Evolutionary conservation across 2,329 filamentous ascomycete genomes (phyloP).

Genomic region (Lasiodiplodia gonubiensis): DNA sequence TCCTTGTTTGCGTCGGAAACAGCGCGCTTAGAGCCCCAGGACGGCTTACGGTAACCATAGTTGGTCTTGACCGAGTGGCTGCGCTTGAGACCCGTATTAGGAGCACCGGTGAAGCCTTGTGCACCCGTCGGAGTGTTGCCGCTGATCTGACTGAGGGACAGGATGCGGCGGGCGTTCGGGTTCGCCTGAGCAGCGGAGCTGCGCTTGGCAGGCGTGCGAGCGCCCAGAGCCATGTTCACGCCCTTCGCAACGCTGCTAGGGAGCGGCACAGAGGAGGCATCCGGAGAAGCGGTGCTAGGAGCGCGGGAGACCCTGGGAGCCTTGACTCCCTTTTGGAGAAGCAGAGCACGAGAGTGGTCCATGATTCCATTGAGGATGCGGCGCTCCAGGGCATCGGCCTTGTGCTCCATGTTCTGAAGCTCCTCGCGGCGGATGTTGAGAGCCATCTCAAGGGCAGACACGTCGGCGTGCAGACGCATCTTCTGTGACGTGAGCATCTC

Average conservation of each 20-base stretch:
- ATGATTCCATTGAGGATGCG: constrained; percentile 95
- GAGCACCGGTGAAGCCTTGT: constrained; percentile 36
- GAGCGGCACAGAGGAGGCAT: constrained; percentile 36
- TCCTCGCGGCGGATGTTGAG: constrained; percentile 88
- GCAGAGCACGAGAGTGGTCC: constrained; percentile 89
- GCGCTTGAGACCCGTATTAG: constrained; percentile 59
- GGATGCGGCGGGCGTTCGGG: constrained; percentile 70
- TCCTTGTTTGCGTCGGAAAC: constrained; percentile 50
- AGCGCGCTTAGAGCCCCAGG: constrained; percentile 37
- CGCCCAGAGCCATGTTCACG: constrained; percentile 57
- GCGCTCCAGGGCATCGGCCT: constrained; percentile 87
- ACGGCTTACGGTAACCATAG: constrained; percentile 44
- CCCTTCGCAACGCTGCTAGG: constrained; percentile 45
- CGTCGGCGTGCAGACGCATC: constrained; percentile 78
- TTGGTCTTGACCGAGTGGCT: constrained; percentile 49
- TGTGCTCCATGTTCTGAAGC: constrained; percentile 85
- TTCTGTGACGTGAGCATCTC: constrained; percentile 80
- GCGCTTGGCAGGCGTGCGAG: constrained; percentile 49
- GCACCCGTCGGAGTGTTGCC: constrained; percentile 66
- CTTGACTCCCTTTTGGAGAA: constrained; percentile 62
- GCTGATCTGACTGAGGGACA: constrained; percentile 88
- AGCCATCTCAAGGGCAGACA: constrained; percentile 89
- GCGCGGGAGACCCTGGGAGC: constrained; percentile 31
- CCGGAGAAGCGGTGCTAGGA: not conserved
- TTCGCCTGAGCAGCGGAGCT: constrained; percentile 41